Evolutionary conservation across 2,329 filamentous ascomycete genomes (phyloP), one percentile per base, ranked within the genome.

Genomic region (Cladosporium austrohemisphaericum): DNA sequence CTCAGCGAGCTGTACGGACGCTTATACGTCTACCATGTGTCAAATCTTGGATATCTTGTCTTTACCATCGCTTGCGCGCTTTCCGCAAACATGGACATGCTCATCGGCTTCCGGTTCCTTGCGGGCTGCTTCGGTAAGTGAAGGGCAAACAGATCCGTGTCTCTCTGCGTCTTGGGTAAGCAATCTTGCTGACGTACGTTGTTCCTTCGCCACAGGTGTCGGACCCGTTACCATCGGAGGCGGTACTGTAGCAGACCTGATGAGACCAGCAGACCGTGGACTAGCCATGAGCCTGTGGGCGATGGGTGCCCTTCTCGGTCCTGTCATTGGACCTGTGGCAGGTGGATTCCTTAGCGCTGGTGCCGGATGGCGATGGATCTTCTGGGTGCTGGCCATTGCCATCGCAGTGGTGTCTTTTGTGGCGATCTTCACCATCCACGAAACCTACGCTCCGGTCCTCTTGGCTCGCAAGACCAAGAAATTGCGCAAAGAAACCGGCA

Each of bases 191-290:
- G n/a, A n/a, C n/a, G n/a, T n/a, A n/a, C n/a, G n/a, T n/a, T n/a
- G n/a, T n/a, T n/a, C n/a, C n/a, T n/a, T n/a, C n/a, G n/a, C n/a
- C n/a, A n/a, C 11, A 28, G 38, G 72, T 10, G 74, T 72, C 31
- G 71, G 55, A 35, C 60, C 77, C 2, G 60, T 79, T 6, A 73
- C 72, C 1, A 73, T 79, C 41, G 69, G 77, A 1, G 76, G 60
- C 11, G 61, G 60, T 4, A 50, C 57, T 1, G 45, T 64, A 2
- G 59, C 60, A 10, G 61, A 64, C 23, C 54, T 58, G 28, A 60
- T 56, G 44, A 47, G 54, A 10, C 55, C 60, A 6, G 51, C 56
- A 19, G 49, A 62, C 32, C 57, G 62, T 22, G 62, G 61, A 10
- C 49, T 59, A 7, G 61, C 61, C 5, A 53, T 61, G 20, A 49